phyloP scores from a whole-genome alignment of 2,329 filamentous ascomycete genomes.

The Tolypocladium capitatum region DNA sequence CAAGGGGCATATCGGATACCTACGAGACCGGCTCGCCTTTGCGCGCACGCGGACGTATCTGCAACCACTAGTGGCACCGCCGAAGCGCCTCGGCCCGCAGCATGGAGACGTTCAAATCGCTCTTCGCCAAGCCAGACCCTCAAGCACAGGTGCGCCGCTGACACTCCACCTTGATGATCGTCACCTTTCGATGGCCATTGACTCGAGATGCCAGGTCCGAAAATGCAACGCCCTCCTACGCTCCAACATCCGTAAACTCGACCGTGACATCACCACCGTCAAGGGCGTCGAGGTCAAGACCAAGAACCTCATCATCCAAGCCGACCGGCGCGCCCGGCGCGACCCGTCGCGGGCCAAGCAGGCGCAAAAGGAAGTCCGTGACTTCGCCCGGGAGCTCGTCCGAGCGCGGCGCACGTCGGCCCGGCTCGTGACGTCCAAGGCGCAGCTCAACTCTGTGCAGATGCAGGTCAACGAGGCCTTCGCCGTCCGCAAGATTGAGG shows the following conservation, averaged over 20 bases:
- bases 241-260: slow-evolving; percentile 80
- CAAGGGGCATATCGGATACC: neutral
- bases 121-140: slow-evolving; percentile 87
- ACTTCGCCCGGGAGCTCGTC: slow-evolving; percentile 79
- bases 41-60: neutral
- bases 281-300: slow-evolving; percentile 74
- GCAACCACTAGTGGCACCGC: neutral
- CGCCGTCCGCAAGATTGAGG: slow-evolving; percentile 89
- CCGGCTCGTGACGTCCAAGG: slow-evolving; percentile 74
- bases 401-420: slow-evolving; percentile 62
- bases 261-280: slow-evolving; percentile 75
- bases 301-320: slow-evolving; percentile 69
- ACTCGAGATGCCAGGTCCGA: slow-evolving; percentile 51
- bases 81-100: slow-evolving; percentile 11
- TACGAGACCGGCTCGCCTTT: neutral
- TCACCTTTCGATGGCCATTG: slow-evolving; percentile 1
- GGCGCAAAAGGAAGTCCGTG: slow-evolving; percentile 69
- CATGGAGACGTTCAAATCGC: slow-evolving; percentile 79
- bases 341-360: slow-evolving; percentile 69
- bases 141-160: slow-evolving; percentile 62
- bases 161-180: neutral
- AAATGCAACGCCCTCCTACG: slow-evolving; percentile 92
- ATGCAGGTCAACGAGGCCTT: slow-evolving; percentile 99
- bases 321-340: slow-evolving; percentile 66
- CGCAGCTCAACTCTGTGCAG: slow-evolving; percentile 81